Base-by-base conservation (phyloP, 2,329 filamentous ascomycete species). In the Penicillium sp. region DNA sequence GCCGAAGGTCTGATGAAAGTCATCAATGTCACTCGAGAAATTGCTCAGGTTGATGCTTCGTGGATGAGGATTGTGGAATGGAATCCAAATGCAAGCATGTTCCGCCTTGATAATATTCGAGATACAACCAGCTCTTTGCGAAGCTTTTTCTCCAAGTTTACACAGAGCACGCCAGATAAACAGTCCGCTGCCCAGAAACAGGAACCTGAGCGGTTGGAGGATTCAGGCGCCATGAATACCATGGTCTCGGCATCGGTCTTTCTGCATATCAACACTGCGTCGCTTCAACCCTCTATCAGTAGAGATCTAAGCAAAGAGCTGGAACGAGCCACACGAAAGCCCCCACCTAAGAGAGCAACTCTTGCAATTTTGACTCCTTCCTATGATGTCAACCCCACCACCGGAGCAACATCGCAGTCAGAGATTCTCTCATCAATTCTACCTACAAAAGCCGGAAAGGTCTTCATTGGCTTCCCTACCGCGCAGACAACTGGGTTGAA, bases 381-480 rank as follows among this genome's bases (percentile, higher is more conserved):
- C 0, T 95, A 92, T 64, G 89, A 95, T 60, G 89, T 93, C 61
- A 79, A 82, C 0, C 75, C 84, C 45, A 83, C 84, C 2, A 86
- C 87, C 0, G 77, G 84, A 50, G 77, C 76, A 13, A 59, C 64
- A 18, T 62, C 63, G 5, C 60, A 66, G 18, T 68, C 68, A 25
- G 89, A 95, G 64, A 84, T 99, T 7, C 96, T 99, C 68, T 82
- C 87, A 1, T 93, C 91, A 1, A 91, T 99, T 1, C 73, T 97
- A 4, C 93, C 93, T 2, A 89, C 82, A 49, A 95, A 90, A 68
- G 88, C 88, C 60, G 93, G 93, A 6, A 85, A 89, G 45, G 88
- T 99, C 46, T 99, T 97, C 64, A 99, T 99, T 63, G 93, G 93
- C 0, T 99, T 99, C 64, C 92, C 93, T 3, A 99, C 93, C 1